A percentile compares a stretch with the other conserved stretches of the same genome.
Evolutionary conservation across 1,284 basidiomycete species (phyloP).

Genomic region (Earliella scabrosa): DNA sequence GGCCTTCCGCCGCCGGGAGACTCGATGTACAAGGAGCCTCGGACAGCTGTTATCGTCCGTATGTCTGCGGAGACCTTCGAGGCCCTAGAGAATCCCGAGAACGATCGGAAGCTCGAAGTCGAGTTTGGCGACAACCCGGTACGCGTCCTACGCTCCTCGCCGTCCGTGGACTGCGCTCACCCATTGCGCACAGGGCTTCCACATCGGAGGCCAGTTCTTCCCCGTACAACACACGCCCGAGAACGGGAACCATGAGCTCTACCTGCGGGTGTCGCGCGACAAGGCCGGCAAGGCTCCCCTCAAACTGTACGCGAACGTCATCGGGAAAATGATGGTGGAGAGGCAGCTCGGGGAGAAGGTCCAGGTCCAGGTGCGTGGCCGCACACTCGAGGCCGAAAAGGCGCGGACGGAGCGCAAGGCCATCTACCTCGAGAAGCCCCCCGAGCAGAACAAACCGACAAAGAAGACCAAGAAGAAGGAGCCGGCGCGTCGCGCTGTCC

Average conservation of each 20-base stretch:
- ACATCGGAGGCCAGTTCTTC: conserved; percentile 66
- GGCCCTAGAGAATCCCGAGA: conserved; percentile 56
- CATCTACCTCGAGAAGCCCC: conserved; percentile 51
- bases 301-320: conserved; percentile 72
- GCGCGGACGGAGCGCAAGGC: conserved; percentile 57
- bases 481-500: conserved; percentile 13
- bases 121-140: conserved; percentile 64
- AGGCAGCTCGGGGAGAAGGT: conserved; percentile 57
- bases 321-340: conserved; percentile 68
- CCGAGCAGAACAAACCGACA: conserved; percentile 21
- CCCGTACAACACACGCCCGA: conserved; percentile 59
- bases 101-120: conserved; percentile 54
- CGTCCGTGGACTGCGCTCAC: not conserved
- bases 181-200: conserved; percentile 53
- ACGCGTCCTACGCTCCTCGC: conserved; percentile 28
- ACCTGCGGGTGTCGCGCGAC: conserved; percentile 60
- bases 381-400: conserved; percentile 58
- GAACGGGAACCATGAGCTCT: conserved; percentile 63
- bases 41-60: conserved; percentile 73
- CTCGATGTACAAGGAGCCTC: conserved; percentile 58
- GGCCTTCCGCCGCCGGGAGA: conserved; percentile 57
- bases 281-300: conserved; percentile 64
- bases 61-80: conserved; percentile 72
- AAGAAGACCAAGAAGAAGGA: conserved; percentile 40
- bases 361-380: conserved; percentile 58